Conservation (phyloP, 2,329 filamentous ascomycete species). For the Colletotrichum tabaci region DNA sequence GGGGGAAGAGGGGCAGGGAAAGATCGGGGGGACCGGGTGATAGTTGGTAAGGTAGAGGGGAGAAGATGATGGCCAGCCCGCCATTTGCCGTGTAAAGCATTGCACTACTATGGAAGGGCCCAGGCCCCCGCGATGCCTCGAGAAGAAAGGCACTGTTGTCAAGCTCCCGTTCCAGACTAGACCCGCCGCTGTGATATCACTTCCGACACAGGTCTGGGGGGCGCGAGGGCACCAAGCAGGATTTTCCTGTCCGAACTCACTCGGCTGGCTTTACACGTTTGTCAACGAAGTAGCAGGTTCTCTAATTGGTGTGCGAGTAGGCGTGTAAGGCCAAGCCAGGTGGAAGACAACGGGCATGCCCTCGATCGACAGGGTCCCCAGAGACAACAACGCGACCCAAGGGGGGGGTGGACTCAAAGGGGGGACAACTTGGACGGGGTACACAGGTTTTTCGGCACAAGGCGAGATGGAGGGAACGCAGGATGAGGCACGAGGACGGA, state of each 20-base stretch:
- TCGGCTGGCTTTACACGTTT: too few relatives aligned
- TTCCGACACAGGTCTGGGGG: conserved; percentile 18
- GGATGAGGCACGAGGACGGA: too few relatives aligned
- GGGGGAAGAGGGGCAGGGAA: neutral
- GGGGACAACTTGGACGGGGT: neutral
- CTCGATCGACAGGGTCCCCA: conserved; percentile 21
- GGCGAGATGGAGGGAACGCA: neutral
- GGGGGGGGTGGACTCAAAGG: neutral
- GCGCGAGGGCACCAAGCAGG: neutral
- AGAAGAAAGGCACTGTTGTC: neutral
- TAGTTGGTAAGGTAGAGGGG: neutral
- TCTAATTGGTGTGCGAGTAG: too few relatives aligned
- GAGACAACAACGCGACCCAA: neutral
- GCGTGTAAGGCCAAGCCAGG: too few relatives aligned
- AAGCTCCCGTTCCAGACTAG: conserved; percentile 1
- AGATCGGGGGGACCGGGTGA: conserved; percentile 11
- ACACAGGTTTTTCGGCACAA: conserved; percentile 1
- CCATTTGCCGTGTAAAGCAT: too few relatives aligned
- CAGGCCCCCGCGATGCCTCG: neutral
- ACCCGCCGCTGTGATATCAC: conserved; percentile 42
- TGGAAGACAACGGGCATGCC: neutral
- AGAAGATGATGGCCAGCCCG: too few relatives aligned
- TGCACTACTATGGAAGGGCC: neutral
- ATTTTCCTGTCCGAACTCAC: conserved; percentile 14
- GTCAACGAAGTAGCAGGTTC: too few relatives aligned